These are phyloP conservation scores for Yamagishiella unicocca DNA, from an alignment of 139 green algal species.

Conservation along the genomic window DNA sequence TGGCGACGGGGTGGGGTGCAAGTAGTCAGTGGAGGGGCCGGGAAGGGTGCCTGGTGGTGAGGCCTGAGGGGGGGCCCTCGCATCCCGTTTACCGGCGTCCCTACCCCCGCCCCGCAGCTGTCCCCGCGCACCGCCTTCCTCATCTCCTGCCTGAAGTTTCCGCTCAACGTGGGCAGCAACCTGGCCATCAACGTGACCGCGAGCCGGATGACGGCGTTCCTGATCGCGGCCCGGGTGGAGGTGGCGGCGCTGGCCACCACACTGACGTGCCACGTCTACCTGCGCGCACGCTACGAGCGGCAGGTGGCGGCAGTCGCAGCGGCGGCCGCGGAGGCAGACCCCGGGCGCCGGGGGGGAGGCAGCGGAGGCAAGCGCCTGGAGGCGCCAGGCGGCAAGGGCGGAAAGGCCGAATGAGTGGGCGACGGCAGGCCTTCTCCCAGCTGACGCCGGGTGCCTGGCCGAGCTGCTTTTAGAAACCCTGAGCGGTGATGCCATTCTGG, in stretches of 20 bases:
- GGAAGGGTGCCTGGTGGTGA: no score
- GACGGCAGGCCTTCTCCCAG: no score
- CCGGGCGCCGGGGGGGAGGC: no score
- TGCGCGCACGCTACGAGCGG: background rate
- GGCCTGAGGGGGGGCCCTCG: background rate
- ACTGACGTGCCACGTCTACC: constrained; percentile 1
- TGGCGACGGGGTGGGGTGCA: background rate
- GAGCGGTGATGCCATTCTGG: no score
- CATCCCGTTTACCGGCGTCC: background rate
- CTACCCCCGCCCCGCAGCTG: background rate
- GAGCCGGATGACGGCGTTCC: background rate
- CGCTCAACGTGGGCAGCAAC: background rate
- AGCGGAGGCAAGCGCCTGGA: background rate
- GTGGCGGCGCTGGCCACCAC: background rate
- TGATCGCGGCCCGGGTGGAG: background rate
- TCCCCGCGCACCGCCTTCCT: background rate
- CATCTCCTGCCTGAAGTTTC: constrained; percentile 3
- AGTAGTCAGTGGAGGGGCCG: no score
- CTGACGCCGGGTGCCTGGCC: no score
- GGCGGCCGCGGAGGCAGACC: background rate
- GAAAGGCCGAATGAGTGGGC: no score
- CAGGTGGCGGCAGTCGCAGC: background rate
- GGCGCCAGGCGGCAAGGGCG: no score
- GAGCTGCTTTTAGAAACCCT: no score
- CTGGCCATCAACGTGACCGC: background rate